Percentiles rank a stretch among this genome's conserved stretches.
Conservation (phyloP, 495 filamentous ascomycete genomes). For the Tetracladium marchalianum region DNA sequence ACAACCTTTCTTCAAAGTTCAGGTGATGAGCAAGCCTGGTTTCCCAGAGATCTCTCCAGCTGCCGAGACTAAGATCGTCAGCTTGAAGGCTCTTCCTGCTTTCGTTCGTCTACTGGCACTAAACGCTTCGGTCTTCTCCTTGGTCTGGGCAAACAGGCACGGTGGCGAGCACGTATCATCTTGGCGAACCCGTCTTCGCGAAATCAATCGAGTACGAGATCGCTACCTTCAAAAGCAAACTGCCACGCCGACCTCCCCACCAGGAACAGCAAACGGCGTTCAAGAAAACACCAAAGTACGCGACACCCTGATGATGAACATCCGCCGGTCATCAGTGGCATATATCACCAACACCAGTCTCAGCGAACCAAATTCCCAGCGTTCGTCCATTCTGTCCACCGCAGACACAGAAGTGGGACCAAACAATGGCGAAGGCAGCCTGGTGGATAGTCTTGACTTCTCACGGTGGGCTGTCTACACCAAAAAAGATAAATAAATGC, state of each 20-base stretch:
- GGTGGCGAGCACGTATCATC: conserved; percentile 80
- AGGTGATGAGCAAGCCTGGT: conserved; percentile 70
- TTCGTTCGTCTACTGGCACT: conserved; percentile 87
- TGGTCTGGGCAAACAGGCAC: conserved; percentile 72
- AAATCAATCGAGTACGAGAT: conserved; percentile 76
- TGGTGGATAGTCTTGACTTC: conserved; percentile 49
- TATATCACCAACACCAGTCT: conserved; percentile 38
- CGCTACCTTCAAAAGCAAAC: conserved; percentile 29
- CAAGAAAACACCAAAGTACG: conserved; percentile 29
- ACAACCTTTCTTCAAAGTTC: conserved; percentile 68
- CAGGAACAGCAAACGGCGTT: conserved; percentile 24
- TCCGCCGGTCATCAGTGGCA: conserved; percentile 41
- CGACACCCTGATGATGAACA: conserved; percentile 35
- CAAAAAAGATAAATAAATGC: too few species aligned
- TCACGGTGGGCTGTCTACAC: conserved; percentile 40
- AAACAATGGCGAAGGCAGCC: conserved; percentile 29
- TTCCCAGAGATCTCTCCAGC: conserved; percentile 89
- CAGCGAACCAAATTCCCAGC: conserved; percentile 38
- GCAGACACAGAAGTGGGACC: conserved; percentile 36
- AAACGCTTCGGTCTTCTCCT: conserved; percentile 86
- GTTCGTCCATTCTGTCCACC: conserved; percentile 39
- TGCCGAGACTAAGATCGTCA: conserved; percentile 76
- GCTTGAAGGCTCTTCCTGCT: conserved; percentile 64
- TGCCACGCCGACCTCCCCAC: conserved; percentile 23
- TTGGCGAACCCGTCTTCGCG: conserved; percentile 77